Evolutionary conservation across 192 early-diverging fungal genomes (phyloP).

Genomic region (Backusella australiensis): DNA sequence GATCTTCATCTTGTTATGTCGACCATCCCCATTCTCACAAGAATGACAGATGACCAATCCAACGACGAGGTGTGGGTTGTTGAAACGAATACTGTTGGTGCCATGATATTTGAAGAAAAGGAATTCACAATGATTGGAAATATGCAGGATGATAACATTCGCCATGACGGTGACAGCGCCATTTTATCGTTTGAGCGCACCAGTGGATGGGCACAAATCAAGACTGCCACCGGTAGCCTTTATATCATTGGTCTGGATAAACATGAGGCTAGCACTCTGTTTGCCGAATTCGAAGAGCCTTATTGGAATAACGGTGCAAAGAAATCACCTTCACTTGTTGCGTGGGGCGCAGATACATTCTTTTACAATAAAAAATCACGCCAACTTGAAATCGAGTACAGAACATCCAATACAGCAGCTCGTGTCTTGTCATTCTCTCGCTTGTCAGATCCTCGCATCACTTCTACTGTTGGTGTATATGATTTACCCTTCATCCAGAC

Average conservation of each 20-base stretch:
- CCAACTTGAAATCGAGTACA: conserved; percentile 30
- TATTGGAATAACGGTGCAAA: conserved; percentile 31
- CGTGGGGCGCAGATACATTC: conserved; percentile 52
- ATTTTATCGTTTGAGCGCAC: conserved; percentile 39
- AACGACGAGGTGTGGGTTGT: conserved; percentile 66
- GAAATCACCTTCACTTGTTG: conserved; percentile 37
- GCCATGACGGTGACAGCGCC: conserved; percentile 10
- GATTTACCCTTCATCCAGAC: conserved; percentile 20
- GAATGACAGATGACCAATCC: conserved; percentile 1
- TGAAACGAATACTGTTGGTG: conserved; percentile 49
- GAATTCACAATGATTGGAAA: conserved; percentile 37
- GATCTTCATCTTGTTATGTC: conserved; percentile 55
- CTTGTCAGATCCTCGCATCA: background rate
- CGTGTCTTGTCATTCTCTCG: conserved; percentile 36
- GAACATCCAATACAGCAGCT: conserved; percentile 29
- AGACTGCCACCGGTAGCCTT: conserved; percentile 16
- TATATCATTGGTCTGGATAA: conserved; percentile 29
- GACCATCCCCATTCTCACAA: conserved; percentile 52
- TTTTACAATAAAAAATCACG: conserved; percentile 28
- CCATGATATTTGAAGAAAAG: conserved; percentile 58
- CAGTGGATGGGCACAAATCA: conserved; percentile 34
- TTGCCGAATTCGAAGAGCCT: conserved; percentile 45
- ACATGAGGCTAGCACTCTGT: conserved; percentile 40
- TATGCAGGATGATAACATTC: conserved; percentile 25
- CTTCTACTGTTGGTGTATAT: background rate